Evolutionary conservation across 1,139 yeast genomes (phyloP).

Genomic region (Meyerozyma guilliermondii): DNA sequence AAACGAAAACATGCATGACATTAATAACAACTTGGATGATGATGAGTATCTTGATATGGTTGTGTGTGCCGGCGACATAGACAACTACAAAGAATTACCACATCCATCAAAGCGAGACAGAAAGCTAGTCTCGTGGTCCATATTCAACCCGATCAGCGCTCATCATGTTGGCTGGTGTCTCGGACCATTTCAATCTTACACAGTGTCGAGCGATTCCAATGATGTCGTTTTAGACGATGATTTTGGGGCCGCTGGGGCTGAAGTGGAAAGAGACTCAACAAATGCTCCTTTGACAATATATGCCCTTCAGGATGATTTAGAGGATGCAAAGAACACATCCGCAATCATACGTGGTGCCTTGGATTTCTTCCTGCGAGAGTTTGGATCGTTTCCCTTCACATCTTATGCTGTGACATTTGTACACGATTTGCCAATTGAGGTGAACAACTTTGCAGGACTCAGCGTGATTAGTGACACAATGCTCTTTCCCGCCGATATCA

Average conservation of each 20-base stretch:
- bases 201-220: conserved; percentile 36
- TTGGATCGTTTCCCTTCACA: conserved; percentile 89
- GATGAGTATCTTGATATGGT: conserved; percentile 50
- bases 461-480: conserved; percentile 60
- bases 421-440: conserved; percentile 45
- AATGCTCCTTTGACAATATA: conserved; percentile 53
- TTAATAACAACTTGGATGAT: conserved; percentile 37
- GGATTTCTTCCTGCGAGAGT: conserved; percentile 80
- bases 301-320: conserved; percentile 51
- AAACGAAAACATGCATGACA: too few species aligned
- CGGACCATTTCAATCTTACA: conserved; percentile 73
- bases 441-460: conserved; percentile 71
- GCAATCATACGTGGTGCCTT: conserved; percentile 71
- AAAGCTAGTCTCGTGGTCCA: conserved; percentile 73
- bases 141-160: conserved; percentile 84
- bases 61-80: conserved; percentile 76
- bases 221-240: conserved; percentile 28
- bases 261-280: conserved; percentile 29
- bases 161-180: conserved; percentile 97
- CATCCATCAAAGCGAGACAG: conserved; percentile 59
- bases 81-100: conserved; percentile 42
- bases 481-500: conserved; percentile 68
- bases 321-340: conserved; percentile 69
- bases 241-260: conserved; percentile 40
- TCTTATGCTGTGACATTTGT: conserved; percentile 77